phyloP scores from a whole-genome alignment of 202 grass and related monocot genomes.

The Musa balbisiana region DNA sequence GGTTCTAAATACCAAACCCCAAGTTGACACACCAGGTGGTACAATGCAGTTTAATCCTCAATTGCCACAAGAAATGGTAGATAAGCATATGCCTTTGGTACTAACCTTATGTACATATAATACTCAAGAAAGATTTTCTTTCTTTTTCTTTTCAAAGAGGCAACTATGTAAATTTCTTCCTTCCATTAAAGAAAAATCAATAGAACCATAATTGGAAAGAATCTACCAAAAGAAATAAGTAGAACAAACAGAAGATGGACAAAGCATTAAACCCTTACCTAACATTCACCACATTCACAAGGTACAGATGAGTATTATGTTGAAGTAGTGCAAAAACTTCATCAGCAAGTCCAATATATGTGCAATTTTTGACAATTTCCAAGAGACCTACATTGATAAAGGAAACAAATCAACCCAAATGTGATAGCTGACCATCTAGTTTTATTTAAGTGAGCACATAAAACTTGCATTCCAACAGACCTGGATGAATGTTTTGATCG shows the following conservation, averaged over 20 bases:
- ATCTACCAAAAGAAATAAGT: neutral
- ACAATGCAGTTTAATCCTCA: neutral
- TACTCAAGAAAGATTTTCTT: neutral
- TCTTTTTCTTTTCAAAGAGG: neutral
- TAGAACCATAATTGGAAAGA: neutral
- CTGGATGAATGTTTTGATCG: constrained; percentile 57
- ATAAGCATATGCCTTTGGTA: neutral
- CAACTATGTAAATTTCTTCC: neutral
- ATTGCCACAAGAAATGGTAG: neutral
- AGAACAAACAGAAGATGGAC: constrained; percentile 12
- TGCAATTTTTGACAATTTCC: constrained; percentile 80
- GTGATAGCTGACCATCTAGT: neutral
- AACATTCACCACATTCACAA: constrained; percentile 80
- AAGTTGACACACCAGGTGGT: no score
- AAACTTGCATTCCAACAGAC: constrained; percentile 31
- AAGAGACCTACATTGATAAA: constrained; percentile 59
- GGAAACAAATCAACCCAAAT: constrained; percentile 26
- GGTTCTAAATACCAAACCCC: no score
- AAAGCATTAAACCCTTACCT: constrained; percentile 38
- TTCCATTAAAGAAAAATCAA: neutral
- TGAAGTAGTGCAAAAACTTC: constrained; percentile 82
- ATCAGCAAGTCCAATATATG: constrained; percentile 85
- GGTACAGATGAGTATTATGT: constrained; percentile 71
- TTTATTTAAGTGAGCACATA: neutral
- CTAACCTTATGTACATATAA: no score